Evolutionary conservation across 1,284 basidiomycete genomes (phyloP).

Genomic region (Cryptococcus sp.): DNA sequence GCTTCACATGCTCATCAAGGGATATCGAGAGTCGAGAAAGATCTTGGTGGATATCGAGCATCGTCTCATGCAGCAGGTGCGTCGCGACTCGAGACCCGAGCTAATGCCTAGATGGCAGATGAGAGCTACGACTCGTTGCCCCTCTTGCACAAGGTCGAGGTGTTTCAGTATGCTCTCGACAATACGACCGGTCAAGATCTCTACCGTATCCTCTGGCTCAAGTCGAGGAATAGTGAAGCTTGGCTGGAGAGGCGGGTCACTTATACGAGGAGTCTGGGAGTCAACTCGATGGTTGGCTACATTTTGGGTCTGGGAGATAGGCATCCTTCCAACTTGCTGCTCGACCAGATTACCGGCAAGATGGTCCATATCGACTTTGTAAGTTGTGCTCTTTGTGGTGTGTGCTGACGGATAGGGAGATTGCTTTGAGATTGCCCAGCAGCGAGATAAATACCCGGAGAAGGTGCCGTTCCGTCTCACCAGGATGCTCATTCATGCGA

Average conservation of each 20-base stretch:
- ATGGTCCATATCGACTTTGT: conserved; percentile 94
- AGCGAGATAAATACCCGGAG: conserved; percentile 97
- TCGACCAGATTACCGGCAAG: conserved; percentile 89
- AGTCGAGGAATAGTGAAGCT: conserved; percentile 89
- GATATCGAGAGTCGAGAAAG: conserved; percentile 90
- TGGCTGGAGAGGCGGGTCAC: conserved; percentile 97
- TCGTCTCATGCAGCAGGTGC: conserved; percentile 89
- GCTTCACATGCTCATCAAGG: conserved; percentile 94
- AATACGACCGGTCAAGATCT: conserved; percentile 98
- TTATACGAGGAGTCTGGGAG: conserved; percentile 90
- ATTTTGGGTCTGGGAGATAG: conserved; percentile 97
- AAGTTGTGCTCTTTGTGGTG: neutral
- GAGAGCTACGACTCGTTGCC: conserved; percentile 90
- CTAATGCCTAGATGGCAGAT: conserved; percentile 77
- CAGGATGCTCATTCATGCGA: conserved; percentile 96
- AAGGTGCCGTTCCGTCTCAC: conserved; percentile 98
- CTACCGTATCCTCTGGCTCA: conserved; percentile 97
- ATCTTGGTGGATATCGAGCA: conserved; percentile 98
- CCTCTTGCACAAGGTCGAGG: conserved; percentile 95
- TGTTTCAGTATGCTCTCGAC: conserved; percentile 97
- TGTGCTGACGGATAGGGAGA: conserved; percentile 54
- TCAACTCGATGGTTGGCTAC: conserved; percentile 96
- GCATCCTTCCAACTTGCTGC: conserved; percentile 91
- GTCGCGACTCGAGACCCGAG: conserved; percentile 17
- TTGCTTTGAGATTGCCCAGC: conserved; percentile 91